Percentiles rank a stretch among this genome's conserved stretches.
Conservation (phyloP, 306 rosid species). For the Casuarina equisetifolia region DNA sequence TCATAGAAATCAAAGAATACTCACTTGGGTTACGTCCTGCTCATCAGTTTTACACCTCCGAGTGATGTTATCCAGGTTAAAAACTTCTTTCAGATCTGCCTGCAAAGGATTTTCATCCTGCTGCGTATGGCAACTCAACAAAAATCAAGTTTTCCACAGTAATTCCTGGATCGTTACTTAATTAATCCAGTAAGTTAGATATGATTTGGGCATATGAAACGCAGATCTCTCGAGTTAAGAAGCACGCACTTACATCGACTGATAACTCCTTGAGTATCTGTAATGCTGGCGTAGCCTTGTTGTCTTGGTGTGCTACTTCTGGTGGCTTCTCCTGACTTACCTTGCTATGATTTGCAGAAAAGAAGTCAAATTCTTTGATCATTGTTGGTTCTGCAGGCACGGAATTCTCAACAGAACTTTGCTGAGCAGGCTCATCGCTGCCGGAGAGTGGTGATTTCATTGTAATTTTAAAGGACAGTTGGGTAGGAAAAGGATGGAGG, state of each 20-base stretch:
- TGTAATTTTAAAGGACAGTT: background rate
- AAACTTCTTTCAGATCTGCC: conserved; percentile 7
- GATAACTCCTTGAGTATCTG: conserved; percentile 12
- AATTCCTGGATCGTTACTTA: no score
- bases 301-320: conserved; percentile 16
- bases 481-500: background rate
- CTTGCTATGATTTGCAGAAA: background rate
- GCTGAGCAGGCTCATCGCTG: background rate
- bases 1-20: background rate
- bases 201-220: background rate
- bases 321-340: conserved; percentile 22
- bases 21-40: conserved; percentile 23
- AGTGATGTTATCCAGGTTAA: conserved; percentile 20
- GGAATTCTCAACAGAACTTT: background rate
- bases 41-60: conserved; percentile 22
- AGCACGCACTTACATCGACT: conserved; percentile 29
- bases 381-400: conserved; percentile 34
- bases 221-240: conserved; percentile 8
- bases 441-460: background rate
- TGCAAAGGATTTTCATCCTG: background rate
- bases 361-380: conserved; percentile 17
- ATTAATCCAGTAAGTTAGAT: no score
- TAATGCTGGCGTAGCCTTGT: conserved; percentile 4
- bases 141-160: background rate
- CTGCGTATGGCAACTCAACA: background rate